These are phyloP conservation scores for Leucogyrophana mollusca DNA, from an alignment of 768 basidiomycete genomes.

Conservation along the genomic window DNA sequence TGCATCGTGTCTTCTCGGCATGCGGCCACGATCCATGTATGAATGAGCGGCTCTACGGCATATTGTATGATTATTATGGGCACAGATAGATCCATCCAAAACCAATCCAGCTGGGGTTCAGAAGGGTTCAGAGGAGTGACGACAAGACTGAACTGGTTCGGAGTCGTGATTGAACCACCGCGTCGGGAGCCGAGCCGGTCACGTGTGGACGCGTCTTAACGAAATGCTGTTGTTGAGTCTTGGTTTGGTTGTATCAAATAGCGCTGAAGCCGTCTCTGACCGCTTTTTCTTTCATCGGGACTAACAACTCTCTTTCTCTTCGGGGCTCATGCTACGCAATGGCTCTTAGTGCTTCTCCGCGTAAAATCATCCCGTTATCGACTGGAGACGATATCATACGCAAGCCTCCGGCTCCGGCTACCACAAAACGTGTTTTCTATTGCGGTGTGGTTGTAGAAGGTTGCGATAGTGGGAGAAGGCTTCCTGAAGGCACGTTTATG, in stretches of 20 bases:
- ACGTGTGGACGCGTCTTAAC: conserved; percentile 5
- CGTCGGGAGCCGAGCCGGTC: conserved; percentile 1
- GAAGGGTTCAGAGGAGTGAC: too few species aligned
- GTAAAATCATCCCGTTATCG: conserved; percentile 74
- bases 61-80: not conserved
- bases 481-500: conserved; percentile 57
- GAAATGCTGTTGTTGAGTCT: too few species aligned
- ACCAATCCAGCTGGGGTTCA: too few species aligned
- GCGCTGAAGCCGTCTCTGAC: too few species aligned
- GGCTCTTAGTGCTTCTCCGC: conserved; percentile 68
- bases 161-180: too few species aligned
- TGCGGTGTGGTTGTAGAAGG: conserved; percentile 90
- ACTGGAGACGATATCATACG: conserved; percentile 60
- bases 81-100: not conserved
- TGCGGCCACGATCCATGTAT: not conserved
- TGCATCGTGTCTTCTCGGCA: not conserved
- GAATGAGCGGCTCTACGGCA: not conserved
- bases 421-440: conserved; percentile 83
- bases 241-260: too few species aligned
- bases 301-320: too few species aligned
- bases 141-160: too few species aligned
- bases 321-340: conserved; percentile 35
- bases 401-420: conserved; percentile 33
- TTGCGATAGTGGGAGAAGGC: conserved; percentile 64
- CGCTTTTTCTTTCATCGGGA: too few species aligned